phyloP scores from a whole-genome alignment of 805 yeast genomes.

The Candida endomychidarum region DNA sequence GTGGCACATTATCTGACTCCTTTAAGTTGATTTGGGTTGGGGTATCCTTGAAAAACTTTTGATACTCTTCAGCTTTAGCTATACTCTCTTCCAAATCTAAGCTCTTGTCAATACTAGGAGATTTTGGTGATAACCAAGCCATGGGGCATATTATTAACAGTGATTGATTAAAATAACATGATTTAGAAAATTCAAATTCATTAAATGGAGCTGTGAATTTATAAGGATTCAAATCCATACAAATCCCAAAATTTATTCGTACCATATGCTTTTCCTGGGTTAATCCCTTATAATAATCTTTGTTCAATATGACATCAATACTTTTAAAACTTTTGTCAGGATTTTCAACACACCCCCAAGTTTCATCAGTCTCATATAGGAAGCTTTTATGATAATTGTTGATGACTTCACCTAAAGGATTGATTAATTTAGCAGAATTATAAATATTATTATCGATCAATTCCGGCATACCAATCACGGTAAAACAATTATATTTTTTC shows the following conservation, averaged over 20 bases:
- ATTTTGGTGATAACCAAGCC: conserved; percentile 73
- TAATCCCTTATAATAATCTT: conserved; percentile 16
- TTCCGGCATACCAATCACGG: conserved; percentile 86
- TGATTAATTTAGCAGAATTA: conserved; percentile 70
- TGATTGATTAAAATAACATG: conserved; percentile 47
- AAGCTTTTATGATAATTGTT: conserved; percentile 75
- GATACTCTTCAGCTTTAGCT: conserved; percentile 14
- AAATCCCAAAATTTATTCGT: conserved; percentile 69
- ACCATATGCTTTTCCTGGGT: conserved; percentile 19
- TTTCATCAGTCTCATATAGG: conserved; percentile 74
- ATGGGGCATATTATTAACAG: conserved; percentile 72
- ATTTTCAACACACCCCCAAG: conserved; percentile 76
- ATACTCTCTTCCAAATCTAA: conserved; percentile 4
- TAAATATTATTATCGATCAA: conserved; percentile 39
- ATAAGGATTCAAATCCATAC: conserved; percentile 93
- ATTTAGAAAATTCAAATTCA: conserved; percentile 66
- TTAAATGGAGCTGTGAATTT: conserved; percentile 78
- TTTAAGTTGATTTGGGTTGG: not conserved
- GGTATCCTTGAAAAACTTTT: not conserved
- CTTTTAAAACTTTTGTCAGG: conserved; percentile 54
- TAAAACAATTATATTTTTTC: conserved; percentile 52
- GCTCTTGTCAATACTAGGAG: conserved; percentile 37
- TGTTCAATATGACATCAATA: conserved; percentile 39
- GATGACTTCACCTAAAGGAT: conserved; percentile 56
- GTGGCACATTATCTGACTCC: not conserved